Percentiles rank a stretch among this genome's conserved stretches.
Conservation (phyloP, 805 yeast genomes). For the Yamadazyma tumulicola region DNA sequence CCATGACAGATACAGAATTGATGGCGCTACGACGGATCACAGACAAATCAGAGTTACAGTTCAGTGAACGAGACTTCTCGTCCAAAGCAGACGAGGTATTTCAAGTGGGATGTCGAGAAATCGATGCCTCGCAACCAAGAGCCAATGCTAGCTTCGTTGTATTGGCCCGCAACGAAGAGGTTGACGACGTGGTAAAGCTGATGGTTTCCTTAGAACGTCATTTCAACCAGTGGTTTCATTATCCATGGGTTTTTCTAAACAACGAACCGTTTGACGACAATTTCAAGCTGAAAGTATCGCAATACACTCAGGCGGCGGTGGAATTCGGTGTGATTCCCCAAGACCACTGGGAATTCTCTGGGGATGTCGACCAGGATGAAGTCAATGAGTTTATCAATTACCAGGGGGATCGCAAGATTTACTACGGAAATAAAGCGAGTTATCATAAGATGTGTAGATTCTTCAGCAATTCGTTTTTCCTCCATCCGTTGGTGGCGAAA, state of each 20-base stretch:
- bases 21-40: constrained; percentile 1
- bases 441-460: constrained; percentile 97
- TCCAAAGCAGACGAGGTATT: constrained; percentile 42
- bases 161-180: constrained; percentile 75
- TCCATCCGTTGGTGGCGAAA: constrained; percentile 67
- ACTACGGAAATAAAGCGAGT: constrained; percentile 78
- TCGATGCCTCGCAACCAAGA: constrained; percentile 37
- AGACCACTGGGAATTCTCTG: constrained; percentile 65
- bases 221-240: constrained; percentile 90
- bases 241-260: constrained; percentile 89
- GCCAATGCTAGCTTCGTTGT: constrained; percentile 86
- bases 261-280: constrained; percentile 69
- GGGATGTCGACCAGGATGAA: constrained; percentile 34
- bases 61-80: constrained; percentile 12
- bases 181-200: constrained; percentile 71
- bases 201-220: constrained; percentile 77
- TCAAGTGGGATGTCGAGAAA: constrained; percentile 51
- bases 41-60: constrained; percentile 2
- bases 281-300: constrained; percentile 52
- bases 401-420: constrained; percentile 80
- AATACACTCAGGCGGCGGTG: constrained; percentile 56
- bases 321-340: constrained; percentile 67
- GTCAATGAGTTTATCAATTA: constrained; percentile 56
- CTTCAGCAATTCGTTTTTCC: constrained; percentile 77
- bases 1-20: constrained; percentile 6